A percentile compares a stretch with the other conserved stretches of the same genome.
Evolutionary conservation across 805 yeast genomes (phyloP).

Genomic region (Pichia kluyveri): DNA sequence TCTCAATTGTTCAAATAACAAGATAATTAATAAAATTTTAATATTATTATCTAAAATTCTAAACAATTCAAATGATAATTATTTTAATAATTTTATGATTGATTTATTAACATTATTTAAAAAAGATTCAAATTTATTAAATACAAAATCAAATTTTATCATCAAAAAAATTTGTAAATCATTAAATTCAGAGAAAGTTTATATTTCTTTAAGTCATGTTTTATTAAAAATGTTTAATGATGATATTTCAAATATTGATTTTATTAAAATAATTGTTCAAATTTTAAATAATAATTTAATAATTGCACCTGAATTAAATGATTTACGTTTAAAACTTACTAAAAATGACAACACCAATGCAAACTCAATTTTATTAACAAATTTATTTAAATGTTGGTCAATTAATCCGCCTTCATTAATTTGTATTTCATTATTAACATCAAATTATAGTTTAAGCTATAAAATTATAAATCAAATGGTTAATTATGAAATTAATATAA

Average conservation of each 20-base stretch:
- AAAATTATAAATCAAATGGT: conserved; percentile 74
- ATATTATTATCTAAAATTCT: conserved; percentile 68
- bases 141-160: conserved; percentile 72
- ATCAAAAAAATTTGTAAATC: conserved; percentile 76
- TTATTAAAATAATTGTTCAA: conserved; percentile 75
- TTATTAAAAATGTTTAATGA: conserved; percentile 30
- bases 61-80: conserved; percentile 60
- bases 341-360: conserved; percentile 22
- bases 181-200: conserved; percentile 74
- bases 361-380: conserved; percentile 52
- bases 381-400: conserved; percentile 85
- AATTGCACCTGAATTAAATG: conserved; percentile 72
- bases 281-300: conserved; percentile 78
- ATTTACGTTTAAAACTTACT: conserved; percentile 56
- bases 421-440: conserved; percentile 76
- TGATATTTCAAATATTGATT: conserved; percentile 51
- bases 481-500: conserved; percentile 72
- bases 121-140: conserved; percentile 56
- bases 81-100: conserved; percentile 66
- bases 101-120: conserved; percentile 64
- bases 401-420: conserved; percentile 83
- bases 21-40: conserved; percentile 66
- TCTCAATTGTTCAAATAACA: conserved; percentile 58
- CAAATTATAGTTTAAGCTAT: conserved; percentile 81
- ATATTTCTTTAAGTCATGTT: conserved; percentile 69